A percentile compares a stretch with the other conserved stretches of the same genome.
Evolutionary conservation across 2,329 filamentous ascomycete species (phyloP).

Genomic region (Monosporascus sp.): DNA sequence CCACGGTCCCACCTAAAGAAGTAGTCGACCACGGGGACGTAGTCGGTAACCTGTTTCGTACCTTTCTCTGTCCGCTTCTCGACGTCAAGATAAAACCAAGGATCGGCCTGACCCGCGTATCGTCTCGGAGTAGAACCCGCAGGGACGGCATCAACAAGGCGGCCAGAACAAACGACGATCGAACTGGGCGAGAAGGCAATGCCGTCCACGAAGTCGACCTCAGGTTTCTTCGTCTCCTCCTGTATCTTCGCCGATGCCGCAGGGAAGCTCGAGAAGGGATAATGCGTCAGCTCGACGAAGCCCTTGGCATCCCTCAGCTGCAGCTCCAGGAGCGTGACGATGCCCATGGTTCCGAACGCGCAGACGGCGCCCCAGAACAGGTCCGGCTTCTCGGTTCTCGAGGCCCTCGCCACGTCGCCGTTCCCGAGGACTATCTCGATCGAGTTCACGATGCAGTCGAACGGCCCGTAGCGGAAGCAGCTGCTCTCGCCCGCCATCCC

Average conservation of each 20-base stretch:
- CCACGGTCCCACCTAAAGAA: conserved; percentile 68
- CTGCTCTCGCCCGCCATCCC: conserved; percentile 65
- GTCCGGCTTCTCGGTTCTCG: conserved; percentile 48
- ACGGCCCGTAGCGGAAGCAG: conserved; percentile 62
- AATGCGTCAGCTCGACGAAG: conserved; percentile 56
- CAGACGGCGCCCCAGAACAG: conserved; percentile 62
- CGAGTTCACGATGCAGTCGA: conserved; percentile 55
- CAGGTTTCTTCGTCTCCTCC: conserved; percentile 31
- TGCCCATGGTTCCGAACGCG: conserved; percentile 61
- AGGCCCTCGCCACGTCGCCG: conserved; percentile 51
- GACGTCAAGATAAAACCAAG: conserved; percentile 71
- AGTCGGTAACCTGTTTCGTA: conserved; percentile 37
- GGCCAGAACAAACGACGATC: conserved; percentile 58
- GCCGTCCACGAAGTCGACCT: conserved; percentile 62
- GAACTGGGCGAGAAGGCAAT: conserved; percentile 54
- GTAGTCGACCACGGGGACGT: conserved; percentile 59
- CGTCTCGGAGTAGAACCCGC: conserved; percentile 27
- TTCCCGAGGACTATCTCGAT: conserved; percentile 62
- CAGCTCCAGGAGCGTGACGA: conserved; percentile 59
- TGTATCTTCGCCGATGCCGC: conserved; percentile 39
- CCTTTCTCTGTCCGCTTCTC: conserved; percentile 31
- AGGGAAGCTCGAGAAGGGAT: conserved; percentile 36
- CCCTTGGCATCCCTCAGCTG: conserved; percentile 48
- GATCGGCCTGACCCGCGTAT: conserved; percentile 57
- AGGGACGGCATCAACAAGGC: conserved; percentile 44